Conservation (phyloP, 1,139 yeast species). For the Protomyces lactucae-debilis region DNA sequence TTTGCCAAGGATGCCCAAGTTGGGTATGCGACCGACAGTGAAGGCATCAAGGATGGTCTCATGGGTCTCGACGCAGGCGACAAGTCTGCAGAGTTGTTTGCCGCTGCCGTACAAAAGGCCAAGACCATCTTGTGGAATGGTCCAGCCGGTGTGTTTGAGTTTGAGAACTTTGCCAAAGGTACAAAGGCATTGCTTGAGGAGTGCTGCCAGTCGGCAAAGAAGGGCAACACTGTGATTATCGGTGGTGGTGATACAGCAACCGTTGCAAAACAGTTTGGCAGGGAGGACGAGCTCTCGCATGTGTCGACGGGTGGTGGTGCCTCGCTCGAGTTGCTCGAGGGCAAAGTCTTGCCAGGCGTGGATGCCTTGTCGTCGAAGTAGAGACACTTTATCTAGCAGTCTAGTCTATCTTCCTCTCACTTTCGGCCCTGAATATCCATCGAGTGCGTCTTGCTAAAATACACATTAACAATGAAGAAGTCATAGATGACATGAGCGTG, state of each 20-base stretch:
- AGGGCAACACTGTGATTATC: constrained; percentile 77
- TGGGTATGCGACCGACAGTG: constrained; percentile 72
- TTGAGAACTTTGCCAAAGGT: constrained; percentile 81
- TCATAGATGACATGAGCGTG: too few relatives aligned
- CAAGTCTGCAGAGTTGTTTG: constrained; percentile 70
- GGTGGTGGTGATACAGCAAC: constrained; percentile 99
- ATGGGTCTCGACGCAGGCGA: constrained; percentile 95
- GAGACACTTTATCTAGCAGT: background rate
- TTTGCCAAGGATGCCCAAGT: constrained; percentile 84
- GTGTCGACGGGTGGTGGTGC: constrained; percentile 99
- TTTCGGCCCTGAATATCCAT: too few relatives aligned
- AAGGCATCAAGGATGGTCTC: constrained; percentile 90
- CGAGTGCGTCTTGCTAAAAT: too few relatives aligned
- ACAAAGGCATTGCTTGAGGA: constrained; percentile 85
- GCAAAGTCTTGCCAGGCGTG: constrained; percentile 97
- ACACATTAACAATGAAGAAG: too few relatives aligned
- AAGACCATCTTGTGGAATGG: constrained; percentile 99
- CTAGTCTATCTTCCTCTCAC: background rate
- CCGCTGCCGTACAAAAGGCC: constrained; percentile 76
- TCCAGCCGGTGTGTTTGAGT: constrained; percentile 98
- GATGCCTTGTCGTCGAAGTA: constrained; percentile 72
- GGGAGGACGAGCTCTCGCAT: constrained; percentile 88
- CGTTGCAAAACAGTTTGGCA: constrained; percentile 95
- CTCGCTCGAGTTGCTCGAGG: constrained; percentile 93
- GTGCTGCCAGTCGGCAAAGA: constrained; percentile 74